Percentiles rank a stretch among this genome's conserved stretches.
Conservation (phyloP, 345 rosid genomes). For the Hibiscus syriacus region DNA sequence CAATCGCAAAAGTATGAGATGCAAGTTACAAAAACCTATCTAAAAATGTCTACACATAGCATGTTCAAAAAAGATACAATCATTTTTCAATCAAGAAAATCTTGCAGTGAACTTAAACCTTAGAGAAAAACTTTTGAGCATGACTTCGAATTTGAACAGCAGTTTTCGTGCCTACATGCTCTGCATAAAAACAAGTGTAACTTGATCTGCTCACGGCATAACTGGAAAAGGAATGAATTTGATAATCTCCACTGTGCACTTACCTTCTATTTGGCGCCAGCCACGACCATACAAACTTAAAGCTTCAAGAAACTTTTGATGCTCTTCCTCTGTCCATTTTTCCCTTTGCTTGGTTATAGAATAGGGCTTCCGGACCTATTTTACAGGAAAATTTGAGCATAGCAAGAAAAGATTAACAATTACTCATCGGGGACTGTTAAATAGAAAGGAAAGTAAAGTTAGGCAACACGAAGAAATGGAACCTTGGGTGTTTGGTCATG, state of each 20-base stretch:
- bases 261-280: slow-evolving; percentile 88
- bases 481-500: slow-evolving; percentile 11
- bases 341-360: slow-evolving; percentile 81
- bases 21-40: background rate
- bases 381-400: slow-evolving; percentile 1
- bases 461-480: background rate
- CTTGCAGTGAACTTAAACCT: slow-evolving; percentile 29
- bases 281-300: slow-evolving; percentile 73
- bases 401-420: background rate
- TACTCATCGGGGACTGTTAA: background rate
- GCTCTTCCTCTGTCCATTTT: slow-evolving; percentile 89
- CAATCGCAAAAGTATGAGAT: slow-evolving; percentile 2
- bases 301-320: slow-evolving; percentile 81
- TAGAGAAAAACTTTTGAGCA: slow-evolving; percentile 92
- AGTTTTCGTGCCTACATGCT: slow-evolving; percentile 77
- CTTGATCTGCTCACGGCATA: slow-evolving; percentile 3
- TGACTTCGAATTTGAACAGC: slow-evolving; percentile 96
- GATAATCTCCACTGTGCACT: background rate
- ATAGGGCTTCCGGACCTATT: slow-evolving; percentile 73
- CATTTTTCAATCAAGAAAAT: background rate
- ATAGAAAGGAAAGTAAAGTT: background rate
- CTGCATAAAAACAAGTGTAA: slow-evolving; percentile 38
- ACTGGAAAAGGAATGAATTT: background rate
- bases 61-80: background rate
- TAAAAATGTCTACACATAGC: background rate